Conservation (phyloP, 2,329 filamentous ascomycete species). For the Atkinsonella texensis region DNA sequence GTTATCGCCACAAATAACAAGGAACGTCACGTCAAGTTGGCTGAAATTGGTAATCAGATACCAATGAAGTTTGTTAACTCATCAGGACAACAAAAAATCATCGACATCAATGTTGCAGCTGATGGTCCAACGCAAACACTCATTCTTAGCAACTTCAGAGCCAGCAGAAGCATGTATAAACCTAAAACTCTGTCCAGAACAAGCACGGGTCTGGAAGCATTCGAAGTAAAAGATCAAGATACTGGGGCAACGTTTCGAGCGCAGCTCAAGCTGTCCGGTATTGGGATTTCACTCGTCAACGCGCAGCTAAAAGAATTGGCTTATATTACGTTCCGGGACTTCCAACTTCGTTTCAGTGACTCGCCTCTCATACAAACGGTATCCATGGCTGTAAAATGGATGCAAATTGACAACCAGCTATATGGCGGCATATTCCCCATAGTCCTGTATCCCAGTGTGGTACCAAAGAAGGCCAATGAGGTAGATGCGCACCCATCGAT, state of each 20-base stretch:
- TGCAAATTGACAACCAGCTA: slow-evolving; percentile 96
- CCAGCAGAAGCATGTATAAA: slow-evolving; percentile 82
- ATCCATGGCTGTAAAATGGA: slow-evolving; percentile 90
- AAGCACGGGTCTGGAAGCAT: slow-evolving; percentile 43
- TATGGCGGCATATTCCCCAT: slow-evolving; percentile 98
- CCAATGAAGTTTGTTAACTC: slow-evolving; percentile 77
- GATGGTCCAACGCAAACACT: slow-evolving; percentile 92
- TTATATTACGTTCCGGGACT: slow-evolving; percentile 85
- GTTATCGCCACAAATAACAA: slow-evolving; percentile 44
- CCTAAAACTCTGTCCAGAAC: slow-evolving; percentile 39
- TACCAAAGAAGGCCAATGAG: slow-evolving; percentile 92
- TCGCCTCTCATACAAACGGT: slow-evolving; percentile 90
- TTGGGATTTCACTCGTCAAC: slow-evolving; percentile 91
- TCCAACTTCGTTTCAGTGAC: slow-evolving; percentile 83
- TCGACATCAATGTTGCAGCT: slow-evolving; percentile 92
- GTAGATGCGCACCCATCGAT: slow-evolving; percentile 94
- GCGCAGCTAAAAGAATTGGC: slow-evolving; percentile 82
- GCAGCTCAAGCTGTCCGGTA: slow-evolving; percentile 75
- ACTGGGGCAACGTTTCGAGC: slow-evolving; percentile 82
- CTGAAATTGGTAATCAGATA: slow-evolving; percentile 91
- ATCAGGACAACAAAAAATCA: slow-evolving; percentile 66
- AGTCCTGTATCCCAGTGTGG: slow-evolving; percentile 91
- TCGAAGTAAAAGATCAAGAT: slow-evolving; percentile 89
- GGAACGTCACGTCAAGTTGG: slow-evolving; percentile 84
- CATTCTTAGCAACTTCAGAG: slow-evolving; percentile 86